These are phyloP conservation scores for Tuber magnatum DNA, from an alignment of 495 filamentous ascomycete genomes.

Conservation along the genomic window DNA sequence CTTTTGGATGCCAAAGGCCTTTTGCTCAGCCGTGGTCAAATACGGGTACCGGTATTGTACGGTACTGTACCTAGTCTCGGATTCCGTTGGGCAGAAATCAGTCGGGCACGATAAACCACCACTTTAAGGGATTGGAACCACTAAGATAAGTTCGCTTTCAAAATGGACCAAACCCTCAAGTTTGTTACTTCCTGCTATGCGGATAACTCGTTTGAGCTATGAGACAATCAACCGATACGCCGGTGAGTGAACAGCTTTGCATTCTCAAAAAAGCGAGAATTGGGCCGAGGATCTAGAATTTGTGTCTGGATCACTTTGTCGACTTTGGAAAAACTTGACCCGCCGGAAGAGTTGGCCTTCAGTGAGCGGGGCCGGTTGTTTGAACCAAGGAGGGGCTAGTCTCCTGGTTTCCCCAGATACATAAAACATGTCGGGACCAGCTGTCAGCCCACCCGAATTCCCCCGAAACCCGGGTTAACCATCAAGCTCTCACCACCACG, in stretches of 20 bases:
- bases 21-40: background rate
- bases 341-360: background rate
- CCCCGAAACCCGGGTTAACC: slow-evolving; percentile 3
- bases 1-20: background rate
- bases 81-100: background rate
- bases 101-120: background rate
- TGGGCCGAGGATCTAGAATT: slow-evolving; percentile 1
- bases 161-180: background rate
- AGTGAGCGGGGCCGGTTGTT: background rate
- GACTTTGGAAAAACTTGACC: background rate
- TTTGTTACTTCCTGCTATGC: background rate
- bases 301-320: background rate
- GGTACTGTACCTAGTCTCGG: background rate
- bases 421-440: background rate
- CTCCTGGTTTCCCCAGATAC: background rate
- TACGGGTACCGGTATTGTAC: too few species aligned
- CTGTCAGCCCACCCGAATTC: background rate
- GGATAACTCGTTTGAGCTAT: background rate
- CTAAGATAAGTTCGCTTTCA: background rate
- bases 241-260: background rate
- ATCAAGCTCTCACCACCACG: background rate
- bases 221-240: background rate
- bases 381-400: background rate
- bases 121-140: background rate
- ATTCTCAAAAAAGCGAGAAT: background rate